These are phyloP conservation scores for Russula dissimulans DNA, from an alignment of 768 basidiomycete species.

Conservation along the genomic window DNA sequence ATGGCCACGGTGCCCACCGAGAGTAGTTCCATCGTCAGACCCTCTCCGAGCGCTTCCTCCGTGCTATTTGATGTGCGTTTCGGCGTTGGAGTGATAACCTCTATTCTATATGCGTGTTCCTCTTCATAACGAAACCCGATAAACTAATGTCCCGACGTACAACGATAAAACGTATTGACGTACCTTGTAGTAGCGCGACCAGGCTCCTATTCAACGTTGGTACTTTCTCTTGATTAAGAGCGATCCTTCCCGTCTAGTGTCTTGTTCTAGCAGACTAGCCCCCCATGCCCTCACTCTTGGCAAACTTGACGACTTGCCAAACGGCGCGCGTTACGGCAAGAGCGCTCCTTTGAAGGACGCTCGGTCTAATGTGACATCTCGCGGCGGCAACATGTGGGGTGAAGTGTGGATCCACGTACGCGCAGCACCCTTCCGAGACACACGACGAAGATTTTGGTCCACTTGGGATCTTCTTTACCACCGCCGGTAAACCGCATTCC, in stretches of 20 bases:
- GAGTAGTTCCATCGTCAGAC: slow-evolving; percentile 30
- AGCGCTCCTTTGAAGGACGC: slow-evolving; percentile 40
- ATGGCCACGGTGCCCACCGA: slow-evolving; percentile 25
- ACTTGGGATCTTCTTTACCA: slow-evolving; percentile 29
- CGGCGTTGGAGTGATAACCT: slow-evolving; percentile 64
- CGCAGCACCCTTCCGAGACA: slow-evolving; percentile 56
- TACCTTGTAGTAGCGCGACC: slow-evolving; percentile 50
- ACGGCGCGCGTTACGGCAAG: slow-evolving; percentile 33
- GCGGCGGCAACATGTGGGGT: slow-evolving; percentile 44
- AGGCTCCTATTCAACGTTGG: slow-evolving; percentile 55
- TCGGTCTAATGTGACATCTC: slow-evolving; percentile 58
- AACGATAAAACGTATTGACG: slow-evolving; percentile 16
- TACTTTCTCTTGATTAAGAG: slow-evolving; percentile 55
- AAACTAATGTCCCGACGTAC: neutral
- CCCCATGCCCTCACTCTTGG: slow-evolving; percentile 37
- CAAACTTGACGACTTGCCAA: slow-evolving; percentile 33
- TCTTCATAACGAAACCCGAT: slow-evolving; percentile 32
- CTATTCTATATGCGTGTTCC: slow-evolving; percentile 63
- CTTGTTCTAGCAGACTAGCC: slow-evolving; percentile 53
- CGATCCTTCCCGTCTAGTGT: slow-evolving; percentile 63
- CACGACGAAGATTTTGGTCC: slow-evolving; percentile 55
- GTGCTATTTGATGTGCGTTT: slow-evolving; percentile 32
- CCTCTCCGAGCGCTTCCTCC: slow-evolving; percentile 33
- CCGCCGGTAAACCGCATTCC: slow-evolving; percentile 36
- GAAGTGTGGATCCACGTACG: slow-evolving; percentile 37